Percentiles rank a stretch among this genome's conserved stretches.
Evolutionary conservation across 495 filamentous ascomycete genomes (phyloP).

Genomic region (Talaromyces proteolyticus): DNA sequence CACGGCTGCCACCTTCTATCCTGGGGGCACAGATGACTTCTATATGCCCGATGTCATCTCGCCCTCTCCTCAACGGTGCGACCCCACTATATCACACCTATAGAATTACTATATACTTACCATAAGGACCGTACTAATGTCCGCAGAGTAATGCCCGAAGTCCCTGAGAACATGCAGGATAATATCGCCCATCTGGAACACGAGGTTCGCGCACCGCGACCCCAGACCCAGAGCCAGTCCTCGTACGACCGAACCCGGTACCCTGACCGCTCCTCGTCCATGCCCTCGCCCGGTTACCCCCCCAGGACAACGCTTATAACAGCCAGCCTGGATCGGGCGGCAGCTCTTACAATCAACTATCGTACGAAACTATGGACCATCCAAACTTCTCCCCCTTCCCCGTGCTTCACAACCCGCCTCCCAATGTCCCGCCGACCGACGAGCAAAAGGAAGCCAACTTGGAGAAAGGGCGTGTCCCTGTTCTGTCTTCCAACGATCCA

Average conservation of each 20-base stretch:
- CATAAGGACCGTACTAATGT: constrained; percentile 7
- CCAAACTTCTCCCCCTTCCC: constrained; percentile 92
- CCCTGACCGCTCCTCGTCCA: constrained; percentile 35
- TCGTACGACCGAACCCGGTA: constrained; percentile 35
- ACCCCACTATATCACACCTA: constrained; percentile 7
- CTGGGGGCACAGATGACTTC: constrained; percentile 85
- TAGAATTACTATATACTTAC: constrained; percentile 8
- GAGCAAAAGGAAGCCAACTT: constrained; percentile 88
- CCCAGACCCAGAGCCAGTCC: constrained; percentile 21
- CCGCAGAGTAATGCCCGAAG: constrained; percentile 65
- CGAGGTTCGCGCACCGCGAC: constrained; percentile 51
- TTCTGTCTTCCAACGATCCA: constrained; percentile 90
- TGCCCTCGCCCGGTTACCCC: constrained; percentile 22
- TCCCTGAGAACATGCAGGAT: constrained; percentile 84
- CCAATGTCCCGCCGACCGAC: constrained; percentile 90
- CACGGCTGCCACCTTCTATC: constrained; percentile 71
- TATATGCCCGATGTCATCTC: constrained; percentile 73
- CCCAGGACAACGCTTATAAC: constrained; percentile 1
- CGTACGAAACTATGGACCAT: constrained; percentile 48
- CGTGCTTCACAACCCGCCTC: constrained; percentile 68
- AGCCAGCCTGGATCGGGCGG: constrained; percentile 23
- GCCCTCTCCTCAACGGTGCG: constrained; percentile 86
- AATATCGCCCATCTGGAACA: constrained; percentile 85
- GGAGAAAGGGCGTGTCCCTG: constrained; percentile 72
- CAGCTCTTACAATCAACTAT: constrained; percentile 33